Percentiles rank a stretch among this genome's conserved stretches.
Evolutionary conservation across 768 basidiomycete genomes (phyloP).

Genomic region (Macrolepiota albuminosa): DNA sequence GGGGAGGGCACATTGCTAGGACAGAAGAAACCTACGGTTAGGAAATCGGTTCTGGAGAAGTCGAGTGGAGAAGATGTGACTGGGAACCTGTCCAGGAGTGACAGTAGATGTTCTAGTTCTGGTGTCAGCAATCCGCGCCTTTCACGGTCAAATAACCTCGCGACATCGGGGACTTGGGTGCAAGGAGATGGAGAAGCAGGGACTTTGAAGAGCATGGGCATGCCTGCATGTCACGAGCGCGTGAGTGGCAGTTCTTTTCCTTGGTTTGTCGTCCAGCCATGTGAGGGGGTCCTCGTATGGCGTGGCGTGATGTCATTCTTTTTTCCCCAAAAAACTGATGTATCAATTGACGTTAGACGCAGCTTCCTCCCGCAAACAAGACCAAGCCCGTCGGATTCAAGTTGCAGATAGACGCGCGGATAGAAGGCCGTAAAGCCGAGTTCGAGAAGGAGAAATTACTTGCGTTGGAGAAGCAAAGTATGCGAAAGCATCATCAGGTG

Average conservation of each 20-base stretch:
- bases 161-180: constrained; percentile 7
- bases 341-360: constrained; percentile 6
- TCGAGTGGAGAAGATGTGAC: not conserved
- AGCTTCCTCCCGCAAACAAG: constrained; percentile 22
- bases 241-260: constrained; percentile 9
- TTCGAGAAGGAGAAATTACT: constrained; percentile 25
- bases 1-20: not conserved
- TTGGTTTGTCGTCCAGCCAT: constrained; percentile 6
- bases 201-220: not conserved
- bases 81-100: not conserved
- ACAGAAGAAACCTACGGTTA: constrained; percentile 5
- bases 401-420: constrained; percentile 45
- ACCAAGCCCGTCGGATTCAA: constrained; percentile 50
- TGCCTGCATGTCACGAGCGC: constrained; percentile 7
- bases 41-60: not conserved
- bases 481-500: constrained; percentile 12
- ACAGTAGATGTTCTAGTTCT: constrained; percentile 5
- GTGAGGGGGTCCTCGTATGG: constrained; percentile 5
- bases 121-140: not conserved
- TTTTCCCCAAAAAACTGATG: not conserved
- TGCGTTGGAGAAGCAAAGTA: constrained; percentile 15
- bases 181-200: constrained; percentile 1
- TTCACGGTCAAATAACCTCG: constrained; percentile 4
- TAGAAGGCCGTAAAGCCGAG: constrained; percentile 41
- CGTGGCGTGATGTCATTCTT: constrained; percentile 7